Evolutionary conservation across 2,329 filamentous ascomycete species (phyloP), one percentile per base, ranked within the genome.

Genomic region (Alternaria rosae): DNA sequence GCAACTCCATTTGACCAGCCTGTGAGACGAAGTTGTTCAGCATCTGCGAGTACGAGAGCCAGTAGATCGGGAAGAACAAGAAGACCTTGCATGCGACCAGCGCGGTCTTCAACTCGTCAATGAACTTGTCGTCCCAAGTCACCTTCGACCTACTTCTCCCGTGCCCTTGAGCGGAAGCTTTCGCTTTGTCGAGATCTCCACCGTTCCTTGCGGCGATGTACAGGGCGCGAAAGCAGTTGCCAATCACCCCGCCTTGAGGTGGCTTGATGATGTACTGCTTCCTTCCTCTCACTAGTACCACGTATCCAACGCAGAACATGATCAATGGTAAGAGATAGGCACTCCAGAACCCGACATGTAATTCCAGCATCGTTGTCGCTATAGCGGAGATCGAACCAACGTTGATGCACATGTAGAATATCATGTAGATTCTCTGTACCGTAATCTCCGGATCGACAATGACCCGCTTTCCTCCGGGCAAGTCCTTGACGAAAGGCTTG

Each of bases 361-460:
- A 79, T 76, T 93, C 91, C 82, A 92, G 86, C 75, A 89, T 89
- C 0, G 88, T 88, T 1, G 89, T 92, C 7, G 87, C 89, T 66
- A 92, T 85, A 38, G 89, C 82, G 0, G 88, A 91, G 13, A 93
- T 83, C 2, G 88, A 87, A 21, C 91, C 91, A 11, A 92, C 65
- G 76, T 93, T 92, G 78, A 92, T 91, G 77, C 87, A 90, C 78
- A 86, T 75, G 78, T 92, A 92, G 80, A 91, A 92, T 70, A 91
- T 86, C 88, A 82, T 82, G 72, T 82, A 83, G 32, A 84, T 82
- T 7, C 82, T 72, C 70, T 82, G 81, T 23, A 82, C 79, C 1
- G 82, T 84, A 38, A 82, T 73, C 41, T 81, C 80, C 0, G 82
- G 81, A 56, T 84, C 82, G 1, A 83, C 75, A 45, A 84, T 76